These are phyloP conservation scores for Favolaschia claudopus DNA, from an alignment of 768 basidiomycete species.

Conservation along the genomic window DNA sequence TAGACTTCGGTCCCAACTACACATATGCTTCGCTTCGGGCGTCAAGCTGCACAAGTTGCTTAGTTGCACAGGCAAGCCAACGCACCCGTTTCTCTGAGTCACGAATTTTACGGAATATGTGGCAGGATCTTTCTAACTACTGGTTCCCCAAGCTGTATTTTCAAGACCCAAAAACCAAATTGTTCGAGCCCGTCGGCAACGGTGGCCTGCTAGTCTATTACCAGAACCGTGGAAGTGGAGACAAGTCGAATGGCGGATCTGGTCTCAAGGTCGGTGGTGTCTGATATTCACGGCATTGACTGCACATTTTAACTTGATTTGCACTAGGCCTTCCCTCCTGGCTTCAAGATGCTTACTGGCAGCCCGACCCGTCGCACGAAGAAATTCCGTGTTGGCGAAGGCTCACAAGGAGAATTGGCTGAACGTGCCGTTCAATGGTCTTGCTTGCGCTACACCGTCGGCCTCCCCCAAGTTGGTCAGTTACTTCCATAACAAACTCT, in stretches of 20 bases:
- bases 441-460: slow-evolving; percentile 47
- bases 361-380: too few species aligned
- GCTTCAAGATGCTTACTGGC: slow-evolving; percentile 53
- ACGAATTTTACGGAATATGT: neutral
- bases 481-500: slow-evolving; percentile 1
- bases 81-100: neutral
- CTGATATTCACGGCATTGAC: neutral
- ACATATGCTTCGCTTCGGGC: slow-evolving; percentile 43
- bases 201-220: slow-evolving; percentile 52
- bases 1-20: slow-evolving; percentile 45
- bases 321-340: slow-evolving; percentile 47
- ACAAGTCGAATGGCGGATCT: slow-evolving; percentile 45
- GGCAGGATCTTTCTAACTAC: slow-evolving; percentile 50
- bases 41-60: slow-evolving; percentile 48
- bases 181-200: slow-evolving; percentile 46
- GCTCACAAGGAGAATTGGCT: slow-evolving; percentile 48
- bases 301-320: too few species aligned
- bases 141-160: slow-evolving; percentile 55
- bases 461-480: slow-evolving; percentile 38
- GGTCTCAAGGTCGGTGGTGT: slow-evolving; percentile 36
- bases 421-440: slow-evolving; percentile 50
- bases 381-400: slow-evolving; percentile 42
- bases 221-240: slow-evolving; percentile 48
- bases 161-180: slow-evolving; percentile 45
- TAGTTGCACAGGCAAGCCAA: slow-evolving; percentile 39